Evolutionary conservation across 2,329 filamentous ascomycete species (phyloP).

Genomic region (Cytospora piceae): DNA sequence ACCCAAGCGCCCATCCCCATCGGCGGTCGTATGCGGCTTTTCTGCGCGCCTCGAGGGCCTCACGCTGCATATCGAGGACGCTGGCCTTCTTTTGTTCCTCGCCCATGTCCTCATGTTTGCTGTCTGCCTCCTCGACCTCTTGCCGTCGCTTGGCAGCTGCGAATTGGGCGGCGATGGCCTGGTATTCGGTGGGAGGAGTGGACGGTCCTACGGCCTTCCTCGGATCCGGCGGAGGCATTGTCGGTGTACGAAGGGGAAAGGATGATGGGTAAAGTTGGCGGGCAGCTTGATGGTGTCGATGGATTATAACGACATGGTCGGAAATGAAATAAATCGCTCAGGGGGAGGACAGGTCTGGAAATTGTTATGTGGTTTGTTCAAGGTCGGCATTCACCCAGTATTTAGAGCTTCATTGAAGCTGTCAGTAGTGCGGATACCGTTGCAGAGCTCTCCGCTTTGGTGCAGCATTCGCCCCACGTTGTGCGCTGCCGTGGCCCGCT

Average conservation of each 20-base stretch:
- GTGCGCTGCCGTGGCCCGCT: background rate
- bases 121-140: slow-evolving; percentile 46
- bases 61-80: slow-evolving; percentile 49
- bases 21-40: slow-evolving; percentile 55
- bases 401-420: slow-evolving; percentile 23
- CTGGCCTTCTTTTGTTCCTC: slow-evolving; percentile 40
- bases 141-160: slow-evolving; percentile 57
- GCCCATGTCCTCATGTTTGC: slow-evolving; percentile 29
- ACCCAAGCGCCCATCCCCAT: slow-evolving; percentile 63
- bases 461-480: slow-evolving; percentile 20
- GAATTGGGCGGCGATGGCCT: slow-evolving; percentile 57
- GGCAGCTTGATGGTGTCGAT: background rate
- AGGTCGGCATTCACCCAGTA: slow-evolving; percentile 12
- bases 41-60: slow-evolving; percentile 52
- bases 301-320: slow-evolving; percentile 25
- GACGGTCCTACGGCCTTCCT: slow-evolving; percentile 32
- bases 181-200: slow-evolving; percentile 48
- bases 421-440: background rate
- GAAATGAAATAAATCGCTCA: slow-evolving; percentile 27
- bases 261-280: slow-evolving; percentile 4
- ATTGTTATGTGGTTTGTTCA: slow-evolving; percentile 12
- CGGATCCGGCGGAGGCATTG: slow-evolving; percentile 38
- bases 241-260: slow-evolving; percentile 15
- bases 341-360: slow-evolving; percentile 13
- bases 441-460: slow-evolving; percentile 21